Conservation (phyloP, 306 rosid genomes). For the Gillenia trifoliata region DNA sequence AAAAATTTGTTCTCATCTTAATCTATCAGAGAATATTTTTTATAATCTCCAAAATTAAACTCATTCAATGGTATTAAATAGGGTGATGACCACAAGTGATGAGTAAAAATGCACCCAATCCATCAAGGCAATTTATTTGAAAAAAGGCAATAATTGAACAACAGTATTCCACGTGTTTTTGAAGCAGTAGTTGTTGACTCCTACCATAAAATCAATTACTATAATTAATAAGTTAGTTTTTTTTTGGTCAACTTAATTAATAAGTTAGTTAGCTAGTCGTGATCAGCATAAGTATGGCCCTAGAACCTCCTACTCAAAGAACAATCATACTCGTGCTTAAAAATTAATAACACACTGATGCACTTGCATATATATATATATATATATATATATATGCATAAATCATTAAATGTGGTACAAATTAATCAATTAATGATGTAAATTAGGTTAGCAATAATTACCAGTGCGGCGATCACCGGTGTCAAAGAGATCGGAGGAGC, state of each 20-base stretch:
- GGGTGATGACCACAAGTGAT: no score
- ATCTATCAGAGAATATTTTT: no score
- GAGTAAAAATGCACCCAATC: no score
- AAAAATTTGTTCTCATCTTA: neutral
- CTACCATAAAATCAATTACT: neutral
- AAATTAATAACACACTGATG: neutral
- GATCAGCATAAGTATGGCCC: neutral
- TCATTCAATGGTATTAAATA: no score
- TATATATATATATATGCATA: no score
- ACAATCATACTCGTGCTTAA: neutral
- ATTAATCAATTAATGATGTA: neutral
- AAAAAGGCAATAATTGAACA: neutral
- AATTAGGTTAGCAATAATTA: slow-evolving; percentile 2
- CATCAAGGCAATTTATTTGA: neutral
- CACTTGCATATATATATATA: no score
- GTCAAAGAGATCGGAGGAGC: slow-evolving; percentile 62
- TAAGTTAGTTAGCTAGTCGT: neutral
- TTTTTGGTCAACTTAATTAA: no score
- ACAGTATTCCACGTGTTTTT: neutral
- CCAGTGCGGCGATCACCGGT: slow-evolving; percentile 92
- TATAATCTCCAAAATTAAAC: no score
- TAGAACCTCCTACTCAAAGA: neutral
- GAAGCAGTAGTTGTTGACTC: neutral
- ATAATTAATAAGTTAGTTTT: no score
- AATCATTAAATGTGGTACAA: neutral